Conservation (phyloP, 2,329 filamentous ascomycete species). For the Aspergillus fructus region DNA sequence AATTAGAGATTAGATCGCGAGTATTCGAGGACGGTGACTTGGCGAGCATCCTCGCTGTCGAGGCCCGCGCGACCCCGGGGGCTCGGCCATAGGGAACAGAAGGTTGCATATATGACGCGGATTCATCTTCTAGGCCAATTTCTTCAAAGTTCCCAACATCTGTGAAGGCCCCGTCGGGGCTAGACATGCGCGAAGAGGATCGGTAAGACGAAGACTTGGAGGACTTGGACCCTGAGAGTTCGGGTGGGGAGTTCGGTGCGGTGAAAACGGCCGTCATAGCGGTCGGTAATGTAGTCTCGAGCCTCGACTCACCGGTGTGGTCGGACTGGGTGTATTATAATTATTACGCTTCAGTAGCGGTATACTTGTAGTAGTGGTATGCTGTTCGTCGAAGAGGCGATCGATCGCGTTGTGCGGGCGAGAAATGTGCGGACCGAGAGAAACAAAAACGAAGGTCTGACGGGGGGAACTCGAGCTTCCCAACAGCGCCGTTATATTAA, state of each 20-base stretch:
- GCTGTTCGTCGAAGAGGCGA: neutral
- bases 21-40: conserved; percentile 30
- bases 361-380: neutral
- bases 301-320: neutral
- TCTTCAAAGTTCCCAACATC: conserved; percentile 89
- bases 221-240: conserved; percentile 80
- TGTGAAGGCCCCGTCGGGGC: conserved; percentile 63
- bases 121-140: conserved; percentile 78
- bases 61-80: conserved; percentile 26
- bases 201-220: conserved; percentile 88
- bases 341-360: neutral
- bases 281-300: conserved; percentile 5
- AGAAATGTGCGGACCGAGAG: conserved; percentile 1
- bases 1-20: conserved; percentile 35
- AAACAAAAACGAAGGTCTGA: conserved; percentile 13
- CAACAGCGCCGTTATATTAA: conserved; percentile 9
- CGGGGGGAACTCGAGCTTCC: conserved; percentile 1
- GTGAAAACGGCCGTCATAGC: conserved; percentile 47
- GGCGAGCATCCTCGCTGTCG: conserved; percentile 25
- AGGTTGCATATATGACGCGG: conserved; percentile 36
- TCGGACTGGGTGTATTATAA: neutral
- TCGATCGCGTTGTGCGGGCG: conserved; percentile 12
- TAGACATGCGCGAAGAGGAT: conserved; percentile 72
- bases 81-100: conserved; percentile 30
- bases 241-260: conserved; percentile 68